Conservation (phyloP, 164 flowering plant species). For the Liriodendron chinense region DNA sequence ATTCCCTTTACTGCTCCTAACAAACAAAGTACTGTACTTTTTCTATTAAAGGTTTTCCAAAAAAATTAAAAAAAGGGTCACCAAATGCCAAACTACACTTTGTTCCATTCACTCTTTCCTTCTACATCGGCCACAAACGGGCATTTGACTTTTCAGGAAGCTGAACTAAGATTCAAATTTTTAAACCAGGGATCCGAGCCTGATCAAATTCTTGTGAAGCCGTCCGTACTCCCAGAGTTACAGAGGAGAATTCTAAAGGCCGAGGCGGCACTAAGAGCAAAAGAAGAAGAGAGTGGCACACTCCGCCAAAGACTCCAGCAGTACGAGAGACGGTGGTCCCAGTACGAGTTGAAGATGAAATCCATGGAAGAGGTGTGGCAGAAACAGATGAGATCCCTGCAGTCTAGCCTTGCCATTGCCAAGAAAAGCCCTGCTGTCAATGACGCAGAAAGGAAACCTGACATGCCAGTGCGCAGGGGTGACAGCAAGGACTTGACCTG, state of each 20-base stretch:
- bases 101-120: not conserved
- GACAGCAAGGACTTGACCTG: conserved; percentile 52
- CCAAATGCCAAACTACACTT: not conserved
- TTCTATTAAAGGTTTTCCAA: too few relatives aligned
- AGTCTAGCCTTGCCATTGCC: conserved; percentile 90
- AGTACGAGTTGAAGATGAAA: conserved; percentile 88
- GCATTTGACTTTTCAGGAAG: not conserved
- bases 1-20: too few relatives aligned
- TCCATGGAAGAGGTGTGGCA: conserved; percentile 99
- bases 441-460: conserved; percentile 68
- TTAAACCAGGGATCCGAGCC: conserved; percentile 55
- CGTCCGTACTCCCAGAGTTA: conserved; percentile 78
- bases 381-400: conserved; percentile 92
- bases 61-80: too few relatives aligned
- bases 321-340: conserved; percentile 91
- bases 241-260: conserved; percentile 89
- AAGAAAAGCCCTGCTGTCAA: conserved; percentile 78
- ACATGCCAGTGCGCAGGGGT: conserved; percentile 59
- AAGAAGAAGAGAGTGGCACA: conserved; percentile 88
- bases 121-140: not conserved
- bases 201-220: conserved; percentile 73
- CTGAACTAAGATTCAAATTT: not conserved
- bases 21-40: too few relatives aligned
- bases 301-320: conserved; percentile 89
- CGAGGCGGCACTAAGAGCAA: conserved; percentile 79